Base-by-base conservation (phyloP, 75 land plant genomes). In the Cunninghamia lanceolata region DNA sequence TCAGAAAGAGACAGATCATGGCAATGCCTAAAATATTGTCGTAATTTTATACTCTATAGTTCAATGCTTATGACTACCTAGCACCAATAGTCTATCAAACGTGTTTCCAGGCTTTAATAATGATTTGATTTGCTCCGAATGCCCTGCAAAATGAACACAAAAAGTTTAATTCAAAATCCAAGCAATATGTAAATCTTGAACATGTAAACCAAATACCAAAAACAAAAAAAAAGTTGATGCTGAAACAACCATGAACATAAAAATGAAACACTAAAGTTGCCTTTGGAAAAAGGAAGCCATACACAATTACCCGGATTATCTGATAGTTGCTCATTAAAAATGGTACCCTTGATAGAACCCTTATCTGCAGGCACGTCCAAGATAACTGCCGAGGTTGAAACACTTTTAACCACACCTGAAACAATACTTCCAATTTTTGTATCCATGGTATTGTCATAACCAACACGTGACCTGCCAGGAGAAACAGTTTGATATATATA, bases 271-370 rank as follows among this genome's bases (percentile, higher is more conserved):
- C 35, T 32, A 34, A 32, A 71, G 36, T 80, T 19, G 15, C 25
- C 11, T 25, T 34, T 3, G 2, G 2, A 35, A 40, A 80, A 80
- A 34, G 70, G 42, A 36, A 43, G 28, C 28, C 50, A 54, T 53
- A 88, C 30, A 42, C 45, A 88, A 54, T 54, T 89, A 96, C 99
- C 97, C 38, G 89, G 91, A 85, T 88, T 89, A 82, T 98, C 99
- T 82, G 98, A 88, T 85, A 98, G 86, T 84, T 96, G 99, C 84
- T 95, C 97, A 80, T 78, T 88, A 54, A 85, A 83, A 36, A 98
- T 93, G 47, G 91, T 85, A 40, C 97, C 98, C 86, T 89, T 95
- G 68, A 88, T 81, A 83, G 86, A 73, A 3, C 87, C 89, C 77
- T 83, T 85, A 28, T 39, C 74, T 28, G 88, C 82, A 21, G 84